These are phyloP conservation scores for Metschnikowia proteae DNA, from an alignment of 805 yeast genomes.

Conservation along the genomic window DNA sequence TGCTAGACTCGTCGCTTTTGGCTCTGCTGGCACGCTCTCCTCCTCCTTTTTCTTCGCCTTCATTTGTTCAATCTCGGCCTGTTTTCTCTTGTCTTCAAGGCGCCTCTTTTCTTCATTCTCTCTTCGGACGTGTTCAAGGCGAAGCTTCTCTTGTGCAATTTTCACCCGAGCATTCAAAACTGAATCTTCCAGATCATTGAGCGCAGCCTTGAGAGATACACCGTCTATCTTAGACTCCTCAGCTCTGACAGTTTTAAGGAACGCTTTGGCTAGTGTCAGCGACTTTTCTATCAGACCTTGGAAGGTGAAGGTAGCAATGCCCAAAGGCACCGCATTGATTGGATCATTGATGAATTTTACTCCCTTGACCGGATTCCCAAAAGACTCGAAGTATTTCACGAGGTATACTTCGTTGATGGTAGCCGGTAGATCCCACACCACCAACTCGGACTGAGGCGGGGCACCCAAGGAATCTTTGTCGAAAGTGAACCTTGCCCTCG, in stretches of 20 bases:
- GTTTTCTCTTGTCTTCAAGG: slow-evolving; percentile 2
- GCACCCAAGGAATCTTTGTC: slow-evolving; percentile 75
- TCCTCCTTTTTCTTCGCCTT: slow-evolving; percentile 7
- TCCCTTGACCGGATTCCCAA: slow-evolving; percentile 58
- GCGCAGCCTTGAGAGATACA: slow-evolving; percentile 46
- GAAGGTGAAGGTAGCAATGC: slow-evolving; percentile 61
- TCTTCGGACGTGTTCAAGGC: slow-evolving; percentile 22
- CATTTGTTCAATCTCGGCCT: background rate
- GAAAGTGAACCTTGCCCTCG: slow-evolving; percentile 43
- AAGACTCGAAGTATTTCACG: slow-evolving; percentile 52
- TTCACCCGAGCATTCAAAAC: slow-evolving; percentile 30
- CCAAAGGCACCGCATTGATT: slow-evolving; percentile 71
- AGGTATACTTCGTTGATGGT: slow-evolving; percentile 46
- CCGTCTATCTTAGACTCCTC: slow-evolving; percentile 47
- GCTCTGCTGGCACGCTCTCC: background rate
- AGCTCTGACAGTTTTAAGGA: slow-evolving; percentile 24
- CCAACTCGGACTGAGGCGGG: slow-evolving; percentile 65
- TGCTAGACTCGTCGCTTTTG: slow-evolving; percentile 16
- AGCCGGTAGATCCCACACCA: slow-evolving; percentile 63
- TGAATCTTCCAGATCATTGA: slow-evolving; percentile 45
- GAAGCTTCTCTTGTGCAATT: slow-evolving; percentile 28
- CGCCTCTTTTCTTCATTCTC: slow-evolving; percentile 17
- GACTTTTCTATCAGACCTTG: slow-evolving; percentile 52
- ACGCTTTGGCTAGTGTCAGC: slow-evolving; percentile 31
- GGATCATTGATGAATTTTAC: slow-evolving; percentile 65